These are phyloP conservation scores for Euphorbia corollata DNA, from an alignment of 441 rosid species.

Conservation along the genomic window DNA sequence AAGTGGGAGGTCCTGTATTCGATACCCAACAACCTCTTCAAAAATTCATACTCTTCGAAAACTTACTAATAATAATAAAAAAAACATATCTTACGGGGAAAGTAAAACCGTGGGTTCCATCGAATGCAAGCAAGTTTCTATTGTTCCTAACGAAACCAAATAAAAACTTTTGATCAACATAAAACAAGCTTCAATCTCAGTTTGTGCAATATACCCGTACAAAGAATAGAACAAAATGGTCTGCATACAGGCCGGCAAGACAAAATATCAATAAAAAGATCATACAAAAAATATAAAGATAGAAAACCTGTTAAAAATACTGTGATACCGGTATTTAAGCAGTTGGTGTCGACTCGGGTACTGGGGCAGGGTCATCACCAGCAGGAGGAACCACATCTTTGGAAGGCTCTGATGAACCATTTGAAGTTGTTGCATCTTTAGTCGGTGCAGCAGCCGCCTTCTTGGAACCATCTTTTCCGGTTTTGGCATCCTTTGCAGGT, in stretches of 20 bases:
- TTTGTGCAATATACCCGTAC: slow-evolving; percentile 11
- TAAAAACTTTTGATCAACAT: neutral
- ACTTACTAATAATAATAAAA: too few species aligned
- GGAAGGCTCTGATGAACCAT: slow-evolving; percentile 23
- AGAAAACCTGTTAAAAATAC: neutral
- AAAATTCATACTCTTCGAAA: too few species aligned
- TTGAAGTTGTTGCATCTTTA: slow-evolving; percentile 26
- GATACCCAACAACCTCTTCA: too few species aligned
- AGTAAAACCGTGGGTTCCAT: too few species aligned
- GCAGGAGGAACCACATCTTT: slow-evolving; percentile 29
- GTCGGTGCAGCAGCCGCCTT: slow-evolving; percentile 23
- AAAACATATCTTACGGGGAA: too few species aligned
- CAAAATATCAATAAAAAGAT: slow-evolving; percentile 12
- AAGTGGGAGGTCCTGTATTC: too few species aligned
- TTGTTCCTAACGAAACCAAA: neutral
- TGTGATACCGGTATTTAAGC: slow-evolving; percentile 23
- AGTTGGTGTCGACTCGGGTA: slow-evolving; percentile 30
- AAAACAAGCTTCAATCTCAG: slow-evolving; percentile 12
- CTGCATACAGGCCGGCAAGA: slow-evolving; percentile 9
- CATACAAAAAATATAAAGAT: slow-evolving; percentile 14
- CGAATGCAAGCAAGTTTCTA: neutral
- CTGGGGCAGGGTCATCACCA: slow-evolving; percentile 25
- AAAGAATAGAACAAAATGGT: slow-evolving; percentile 10
- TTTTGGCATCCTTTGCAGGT: slow-evolving; percentile 34
- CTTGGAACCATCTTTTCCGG: slow-evolving; percentile 24